Evolutionary conservation across 2,329 filamentous ascomycete genomes (phyloP).

Genomic region (Rhynchosporium secalis): DNA sequence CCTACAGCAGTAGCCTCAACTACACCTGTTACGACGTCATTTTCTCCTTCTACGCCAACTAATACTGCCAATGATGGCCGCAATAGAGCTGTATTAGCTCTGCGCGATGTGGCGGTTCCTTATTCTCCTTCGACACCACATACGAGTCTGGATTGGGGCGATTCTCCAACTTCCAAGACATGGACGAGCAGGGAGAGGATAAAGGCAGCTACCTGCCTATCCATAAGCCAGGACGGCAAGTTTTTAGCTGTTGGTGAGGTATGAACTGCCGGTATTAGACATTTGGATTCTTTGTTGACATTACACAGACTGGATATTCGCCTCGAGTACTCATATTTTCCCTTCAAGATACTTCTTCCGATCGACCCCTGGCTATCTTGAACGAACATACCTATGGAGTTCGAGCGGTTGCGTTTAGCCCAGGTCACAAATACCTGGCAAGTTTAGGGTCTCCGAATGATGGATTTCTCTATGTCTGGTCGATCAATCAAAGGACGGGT

Average conservation of each 20-base stretch:
- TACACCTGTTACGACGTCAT: slow-evolving; percentile 53
- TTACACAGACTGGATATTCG: slow-evolving; percentile 74
- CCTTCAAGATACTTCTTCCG: slow-evolving; percentile 75
- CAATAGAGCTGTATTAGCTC: slow-evolving; percentile 53
- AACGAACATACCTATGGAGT: slow-evolving; percentile 91
- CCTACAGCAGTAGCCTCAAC: slow-evolving; percentile 69
- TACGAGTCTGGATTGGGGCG: slow-evolving; percentile 53
- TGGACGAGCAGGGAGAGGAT: slow-evolving; percentile 91
- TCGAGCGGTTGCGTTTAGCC: slow-evolving; percentile 83
- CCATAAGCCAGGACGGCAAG: slow-evolving; percentile 81
- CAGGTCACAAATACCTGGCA: slow-evolving; percentile 81
- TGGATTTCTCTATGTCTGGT: slow-evolving; percentile 91
- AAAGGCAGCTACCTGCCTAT: slow-evolving; percentile 89
- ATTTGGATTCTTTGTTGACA: slow-evolving; percentile 37
- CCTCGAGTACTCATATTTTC: slow-evolving; percentile 90
- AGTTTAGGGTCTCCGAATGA: slow-evolving; percentile 89
- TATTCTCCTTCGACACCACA: slow-evolving; percentile 41
- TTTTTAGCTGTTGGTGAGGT: slow-evolving; percentile 89
- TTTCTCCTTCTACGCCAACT: slow-evolving; percentile 55
- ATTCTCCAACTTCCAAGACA: slow-evolving; percentile 66
- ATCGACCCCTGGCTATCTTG: slow-evolving; percentile 80
- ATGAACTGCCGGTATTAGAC: slow-evolving; percentile 33
- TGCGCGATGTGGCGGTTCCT: slow-evolving; percentile 47
- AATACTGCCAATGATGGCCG: slow-evolving; percentile 63
- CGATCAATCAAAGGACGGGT: slow-evolving; percentile 78